These are phyloP conservation scores for Fomitiporia mediterranea DNA, from an alignment of 1,284 basidiomycete genomes.

Conservation along the genomic window DNA sequence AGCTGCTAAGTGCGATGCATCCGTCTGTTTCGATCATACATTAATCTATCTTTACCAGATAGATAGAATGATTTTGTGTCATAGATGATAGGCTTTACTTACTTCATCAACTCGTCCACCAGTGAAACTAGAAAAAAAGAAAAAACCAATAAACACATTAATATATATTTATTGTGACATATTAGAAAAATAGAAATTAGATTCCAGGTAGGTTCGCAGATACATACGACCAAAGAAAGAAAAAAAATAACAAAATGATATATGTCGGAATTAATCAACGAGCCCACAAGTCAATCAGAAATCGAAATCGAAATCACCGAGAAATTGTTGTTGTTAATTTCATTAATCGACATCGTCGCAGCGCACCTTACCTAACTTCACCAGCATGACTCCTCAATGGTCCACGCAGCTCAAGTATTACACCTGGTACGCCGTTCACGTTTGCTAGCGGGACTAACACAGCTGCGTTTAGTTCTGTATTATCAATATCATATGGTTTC, in stretches of 20 bases:
- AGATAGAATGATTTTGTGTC: background rate
- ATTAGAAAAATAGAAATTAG: no score
- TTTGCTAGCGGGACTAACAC: constrained; percentile 75
- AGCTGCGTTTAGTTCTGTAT: constrained; percentile 43
- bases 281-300: no score
- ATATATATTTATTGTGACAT: background rate
- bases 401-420: constrained; percentile 70
- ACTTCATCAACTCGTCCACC: constrained; percentile 70
- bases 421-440: constrained; percentile 55
- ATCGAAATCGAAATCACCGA: no score
- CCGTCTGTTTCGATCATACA: constrained; percentile 39
- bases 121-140: constrained; percentile 53
- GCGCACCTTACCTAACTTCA: constrained; percentile 63
- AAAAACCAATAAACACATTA: background rate
- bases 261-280: no score
- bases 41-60: background rate
- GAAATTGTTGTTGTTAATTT: no score
- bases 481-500: constrained; percentile 20
- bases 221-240: no score
- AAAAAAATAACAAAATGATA: no score
- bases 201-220: no score
- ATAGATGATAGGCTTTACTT: constrained; percentile 22
- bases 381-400: constrained; percentile 65
- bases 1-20: constrained; percentile 47
- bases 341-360: no score